phyloP scores from a whole-genome alignment of 257 asterid genomes.

The Nicotiana tabacum region DNA sequence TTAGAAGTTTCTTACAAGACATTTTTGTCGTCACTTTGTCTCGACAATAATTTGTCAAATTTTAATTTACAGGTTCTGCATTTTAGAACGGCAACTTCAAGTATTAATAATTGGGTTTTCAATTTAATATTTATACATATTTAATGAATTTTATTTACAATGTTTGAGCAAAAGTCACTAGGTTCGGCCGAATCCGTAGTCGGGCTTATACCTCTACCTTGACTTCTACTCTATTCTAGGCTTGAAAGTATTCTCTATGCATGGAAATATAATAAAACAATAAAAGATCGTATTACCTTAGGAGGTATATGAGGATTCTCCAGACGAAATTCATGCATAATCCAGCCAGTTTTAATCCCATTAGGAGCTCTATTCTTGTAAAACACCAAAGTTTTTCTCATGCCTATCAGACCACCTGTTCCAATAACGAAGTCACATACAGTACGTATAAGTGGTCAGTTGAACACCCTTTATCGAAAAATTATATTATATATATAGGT shows the following conservation, averaged over 20 bases:
- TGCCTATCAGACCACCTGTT: constrained; percentile 42
- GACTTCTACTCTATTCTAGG: background rate
- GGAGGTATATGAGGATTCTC: constrained; percentile 78
- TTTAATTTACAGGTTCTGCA: too few species aligned
- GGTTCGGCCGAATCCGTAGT: too few species aligned
- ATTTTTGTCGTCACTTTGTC: constrained; percentile 4
- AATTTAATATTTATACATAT: too few species aligned
- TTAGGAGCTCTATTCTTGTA: constrained; percentile 85
- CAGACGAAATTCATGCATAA: constrained; percentile 89
- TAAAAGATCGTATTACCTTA: constrained; percentile 33
- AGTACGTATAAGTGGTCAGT: too few species aligned
- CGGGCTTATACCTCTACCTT: fast-evolving
- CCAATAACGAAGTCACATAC: too few species aligned
- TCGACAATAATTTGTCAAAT: background rate
- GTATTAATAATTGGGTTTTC: fast-evolving
- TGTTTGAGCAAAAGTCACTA: too few species aligned
- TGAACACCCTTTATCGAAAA: too few species aligned
- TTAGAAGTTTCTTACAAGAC: constrained; percentile 28
- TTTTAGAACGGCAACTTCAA: too few species aligned
- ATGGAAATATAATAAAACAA: background rate
- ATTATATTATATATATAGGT: too few species aligned
- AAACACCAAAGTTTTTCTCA: constrained; percentile 89
- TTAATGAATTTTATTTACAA: too few species aligned
- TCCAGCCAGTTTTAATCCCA: constrained; percentile 85
- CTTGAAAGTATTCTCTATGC: too few species aligned